Conservation (phyloP, 148 eudicot genomes). For the Vaccinium corymbosum region DNA sequence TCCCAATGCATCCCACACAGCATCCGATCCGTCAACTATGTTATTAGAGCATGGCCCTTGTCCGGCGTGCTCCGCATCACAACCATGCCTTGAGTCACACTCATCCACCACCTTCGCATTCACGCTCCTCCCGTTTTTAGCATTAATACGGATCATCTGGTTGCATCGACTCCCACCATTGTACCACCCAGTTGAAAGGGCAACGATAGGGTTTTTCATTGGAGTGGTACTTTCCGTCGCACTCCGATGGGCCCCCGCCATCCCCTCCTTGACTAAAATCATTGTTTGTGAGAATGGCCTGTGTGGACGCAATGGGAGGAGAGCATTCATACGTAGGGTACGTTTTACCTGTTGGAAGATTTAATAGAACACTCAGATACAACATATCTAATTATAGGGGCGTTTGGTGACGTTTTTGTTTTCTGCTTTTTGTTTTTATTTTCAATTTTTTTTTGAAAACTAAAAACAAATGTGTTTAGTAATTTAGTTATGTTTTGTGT, state of each 20-base stretch:
- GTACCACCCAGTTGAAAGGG: constrained; percentile 3
- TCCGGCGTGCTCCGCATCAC: not conserved
- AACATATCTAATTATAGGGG: too few species aligned
- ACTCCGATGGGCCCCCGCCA: not conserved
- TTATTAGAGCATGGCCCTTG: not conserved
- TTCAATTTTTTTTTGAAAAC: too few species aligned
- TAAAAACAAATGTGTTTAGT: too few species aligned
- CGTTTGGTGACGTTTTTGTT: too few species aligned
- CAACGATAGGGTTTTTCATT: not conserved
- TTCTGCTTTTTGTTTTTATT: too few species aligned
- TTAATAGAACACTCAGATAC: not conserved
- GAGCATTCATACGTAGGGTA: not conserved
- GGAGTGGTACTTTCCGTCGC: not conserved
- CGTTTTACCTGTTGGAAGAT: not conserved
- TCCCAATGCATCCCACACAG: constrained; percentile 1
- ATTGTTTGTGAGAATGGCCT: not conserved
- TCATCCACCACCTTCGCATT: not conserved
- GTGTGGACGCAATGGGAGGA: not conserved
- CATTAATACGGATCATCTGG: not conserved
- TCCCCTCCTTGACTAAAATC: not conserved
- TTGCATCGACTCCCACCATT: not conserved
- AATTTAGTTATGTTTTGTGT: too few species aligned
- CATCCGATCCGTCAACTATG: constrained; percentile 8
- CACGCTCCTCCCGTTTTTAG: not conserved
- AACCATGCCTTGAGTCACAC: constrained; percentile 3